Evolutionary conservation across 306 rosid genomes (phyloP), one percentile per base, ranked within the genome.

Genomic region (Clitoria ternatea): DNA sequence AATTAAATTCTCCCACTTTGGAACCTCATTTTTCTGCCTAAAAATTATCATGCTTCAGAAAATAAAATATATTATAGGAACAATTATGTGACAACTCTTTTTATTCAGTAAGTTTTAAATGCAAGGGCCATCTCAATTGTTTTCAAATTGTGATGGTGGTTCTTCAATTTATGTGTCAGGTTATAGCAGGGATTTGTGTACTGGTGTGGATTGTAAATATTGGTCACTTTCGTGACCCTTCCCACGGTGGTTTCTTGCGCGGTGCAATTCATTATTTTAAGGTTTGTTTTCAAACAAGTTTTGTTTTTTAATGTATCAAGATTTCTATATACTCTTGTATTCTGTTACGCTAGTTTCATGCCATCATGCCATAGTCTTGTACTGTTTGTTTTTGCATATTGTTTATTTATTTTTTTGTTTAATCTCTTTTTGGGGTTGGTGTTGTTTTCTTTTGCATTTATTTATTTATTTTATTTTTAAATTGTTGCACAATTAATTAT

Each of bases 251-350:
- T 80, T 87, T 90, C 86, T 68, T 90, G 83, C 86, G 71, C 14
- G 98, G 98, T 35, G 98, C 98, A 52, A 90, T 94, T 87, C 98
- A 94, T 81, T 94, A 94, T 89, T 93, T 94, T 47, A 94, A 94
- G 98, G 98, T 93, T 81, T 75, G 81, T 78, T 55, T 53, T 74
- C 44, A 29, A 66, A 65, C 32, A 61, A 37, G 48, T 17, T 44
- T 33, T 48, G 20, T 35, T 45, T 17, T 23, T 62, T n/a, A 61
- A 42, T 74, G 43, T 63, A 12, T 74, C 19, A 11, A 33, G 39
- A 61, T 72, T 60, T 77, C 36, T 74, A 57, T 45, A 40, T 43
- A 66, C 59, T 65, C 35, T 35, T 45, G 37, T 52, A 10, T 36
- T 32, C 56, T 33, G 20, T 40, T 67, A 13, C 65, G 45, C 27